phyloP scores from a whole-genome alignment of 192 early-diverging fungal genomes.

The Backusella mclennaniae region DNA sequence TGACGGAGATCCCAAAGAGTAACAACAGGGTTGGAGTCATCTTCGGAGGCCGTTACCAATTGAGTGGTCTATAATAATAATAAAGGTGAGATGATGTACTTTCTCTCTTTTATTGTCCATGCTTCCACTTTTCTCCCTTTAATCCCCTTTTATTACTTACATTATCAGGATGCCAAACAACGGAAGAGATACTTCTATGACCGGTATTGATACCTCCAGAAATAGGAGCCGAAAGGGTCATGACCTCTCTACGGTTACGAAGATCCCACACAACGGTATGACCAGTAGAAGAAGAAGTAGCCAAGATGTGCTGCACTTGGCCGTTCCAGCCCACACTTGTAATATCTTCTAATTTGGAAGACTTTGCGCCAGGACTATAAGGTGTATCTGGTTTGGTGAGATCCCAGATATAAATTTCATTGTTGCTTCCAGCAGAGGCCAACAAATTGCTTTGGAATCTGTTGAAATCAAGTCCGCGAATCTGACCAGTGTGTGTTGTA shows the following conservation, averaged over 20 bases:
- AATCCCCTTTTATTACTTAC: constrained; percentile 34
- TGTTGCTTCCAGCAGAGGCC: constrained; percentile 86
- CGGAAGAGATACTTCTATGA: constrained; percentile 74
- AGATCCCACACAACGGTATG: constrained; percentile 97
- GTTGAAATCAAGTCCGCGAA: constrained; percentile 93
- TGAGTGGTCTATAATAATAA: constrained; percentile 71
- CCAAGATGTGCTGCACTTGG: constrained; percentile 90
- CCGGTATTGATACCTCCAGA: constrained; percentile 52
- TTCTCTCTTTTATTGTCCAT: no score
- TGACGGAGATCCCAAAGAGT: constrained; percentile 96
- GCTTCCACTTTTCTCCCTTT: no score
- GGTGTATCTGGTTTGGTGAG: constrained; percentile 83
- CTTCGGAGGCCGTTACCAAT: constrained; percentile 89
- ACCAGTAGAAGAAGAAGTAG: constrained; percentile 87
- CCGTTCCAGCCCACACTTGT: constrained; percentile 92
- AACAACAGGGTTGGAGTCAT: constrained; percentile 87
- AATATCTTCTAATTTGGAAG: constrained; percentile 84
- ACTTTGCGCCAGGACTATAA: constrained; percentile 82
- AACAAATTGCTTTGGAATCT: constrained; percentile 82
- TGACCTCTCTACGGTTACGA: constrained; percentile 80
- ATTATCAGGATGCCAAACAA: constrained; percentile 91
- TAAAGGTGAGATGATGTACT: neutral
- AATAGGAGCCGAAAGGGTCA: constrained; percentile 54
- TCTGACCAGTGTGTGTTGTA: constrained; percentile 81
- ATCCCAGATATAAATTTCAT: constrained; percentile 97